Conservation (phyloP, 2,329 filamentous ascomycete species). For the Colletotrichum acutatum region DNA sequence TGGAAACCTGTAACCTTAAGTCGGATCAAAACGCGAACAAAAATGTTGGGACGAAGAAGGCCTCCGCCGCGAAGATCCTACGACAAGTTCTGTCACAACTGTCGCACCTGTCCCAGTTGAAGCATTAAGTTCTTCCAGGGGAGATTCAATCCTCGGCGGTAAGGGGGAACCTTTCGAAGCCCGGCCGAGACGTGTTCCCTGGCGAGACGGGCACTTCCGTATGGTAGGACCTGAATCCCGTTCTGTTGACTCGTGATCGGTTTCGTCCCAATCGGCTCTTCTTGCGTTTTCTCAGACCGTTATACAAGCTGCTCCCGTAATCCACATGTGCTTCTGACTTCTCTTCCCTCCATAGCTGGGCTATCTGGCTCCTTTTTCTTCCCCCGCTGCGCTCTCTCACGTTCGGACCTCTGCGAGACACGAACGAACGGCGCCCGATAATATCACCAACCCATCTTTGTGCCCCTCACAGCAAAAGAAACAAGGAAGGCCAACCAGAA, state of each 20-base stretch:
- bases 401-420: constrained; percentile 11
- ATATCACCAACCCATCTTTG: neutral
- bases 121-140: neutral
- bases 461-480: neutral
- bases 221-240: neutral
- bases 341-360: neutral
- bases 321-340: neutral
- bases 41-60: constrained; percentile 12
- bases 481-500: constrained; percentile 7
- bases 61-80: neutral
- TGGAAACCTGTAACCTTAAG: constrained; percentile 22
- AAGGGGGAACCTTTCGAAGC: neutral
- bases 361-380: neutral
- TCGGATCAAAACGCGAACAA: neutral
- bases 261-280: neutral
- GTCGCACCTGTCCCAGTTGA: constrained; percentile 1
- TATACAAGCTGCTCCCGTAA: neutral
- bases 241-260: neutral
- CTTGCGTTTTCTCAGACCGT: neutral
- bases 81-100: constrained; percentile 14
- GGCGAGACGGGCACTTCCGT: neutral
- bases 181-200: neutral
- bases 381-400: neutral
- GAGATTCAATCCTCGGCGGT: neutral
- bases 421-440: neutral